Conservation (phyloP, 306 rosid species). For the Clitoria ternatea region DNA sequence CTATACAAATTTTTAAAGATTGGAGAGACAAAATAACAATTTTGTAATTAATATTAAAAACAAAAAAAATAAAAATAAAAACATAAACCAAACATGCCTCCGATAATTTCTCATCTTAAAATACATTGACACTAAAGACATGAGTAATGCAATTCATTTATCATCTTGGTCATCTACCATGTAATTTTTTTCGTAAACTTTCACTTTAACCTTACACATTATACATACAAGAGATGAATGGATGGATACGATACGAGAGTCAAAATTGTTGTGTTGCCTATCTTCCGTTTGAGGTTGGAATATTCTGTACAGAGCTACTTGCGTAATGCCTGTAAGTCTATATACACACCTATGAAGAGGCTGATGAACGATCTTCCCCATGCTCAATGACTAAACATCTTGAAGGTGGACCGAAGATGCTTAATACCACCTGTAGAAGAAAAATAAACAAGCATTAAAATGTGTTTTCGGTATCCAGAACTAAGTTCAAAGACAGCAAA, state of each 20-base stretch:
- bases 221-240: not conserved
- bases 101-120: too few relatives aligned
- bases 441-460: not conserved
- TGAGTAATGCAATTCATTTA: too few relatives aligned
- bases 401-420: constrained; percentile 95
- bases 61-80: too few relatives aligned
- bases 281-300: constrained; percentile 17
- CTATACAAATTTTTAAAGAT: too few relatives aligned
- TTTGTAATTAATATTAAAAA: too few relatives aligned
- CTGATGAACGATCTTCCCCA: constrained; percentile 49
- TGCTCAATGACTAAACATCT: constrained; percentile 51
- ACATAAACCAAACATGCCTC: too few relatives aligned
- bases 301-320: constrained; percentile 22
- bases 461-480: not conserved
- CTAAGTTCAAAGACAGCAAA: not conserved
- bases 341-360: constrained; percentile 44
- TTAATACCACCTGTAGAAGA: constrained; percentile 66
- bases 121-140: too few relatives aligned
- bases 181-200: not conserved
- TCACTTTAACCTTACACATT: not conserved
- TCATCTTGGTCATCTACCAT: too few relatives aligned
- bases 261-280: constrained; percentile 31
- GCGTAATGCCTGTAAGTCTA: constrained; percentile 9
- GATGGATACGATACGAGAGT: constrained; percentile 4
- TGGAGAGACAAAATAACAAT: too few relatives aligned